Percentiles rank a stretch among this genome's conserved stretches.
Conservation (phyloP, 2,329 filamentous ascomycete species). For the Cryphonectria naterciae region DNA sequence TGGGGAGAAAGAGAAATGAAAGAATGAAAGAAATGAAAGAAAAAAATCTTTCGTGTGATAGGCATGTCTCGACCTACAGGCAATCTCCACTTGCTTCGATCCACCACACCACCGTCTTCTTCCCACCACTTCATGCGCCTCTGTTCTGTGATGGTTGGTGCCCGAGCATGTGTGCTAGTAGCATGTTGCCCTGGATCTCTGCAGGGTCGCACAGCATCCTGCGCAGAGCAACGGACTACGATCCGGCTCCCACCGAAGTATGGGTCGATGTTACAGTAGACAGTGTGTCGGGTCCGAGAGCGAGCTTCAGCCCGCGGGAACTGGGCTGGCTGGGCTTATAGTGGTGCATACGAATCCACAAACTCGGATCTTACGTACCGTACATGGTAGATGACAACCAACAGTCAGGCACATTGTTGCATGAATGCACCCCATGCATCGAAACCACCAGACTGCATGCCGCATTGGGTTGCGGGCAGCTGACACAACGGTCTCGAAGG, state of each 20-base stretch:
- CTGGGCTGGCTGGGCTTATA: not conserved
- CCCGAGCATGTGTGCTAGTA: not conserved
- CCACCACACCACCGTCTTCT: not conserved
- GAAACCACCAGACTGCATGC: not conserved
- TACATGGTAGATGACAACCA: not conserved
- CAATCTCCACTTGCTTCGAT: not conserved
- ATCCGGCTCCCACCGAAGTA: not conserved
- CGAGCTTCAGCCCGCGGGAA: not conserved
- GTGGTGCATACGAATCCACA: not conserved
- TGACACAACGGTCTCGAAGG: not conserved
- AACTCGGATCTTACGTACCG: not conserved
- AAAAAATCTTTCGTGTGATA: not conserved
- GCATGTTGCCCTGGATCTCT: not conserved
- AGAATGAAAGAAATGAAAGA: not conserved
- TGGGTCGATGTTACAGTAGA: slow-evolving; percentile 4
- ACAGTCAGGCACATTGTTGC: not conserved
- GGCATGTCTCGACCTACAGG: not conserved
- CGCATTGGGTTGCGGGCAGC: not conserved
- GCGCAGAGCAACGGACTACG: not conserved
- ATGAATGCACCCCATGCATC: not conserved
- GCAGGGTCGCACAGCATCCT: not conserved
- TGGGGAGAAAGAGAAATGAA: not conserved
- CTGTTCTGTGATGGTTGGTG: not conserved
- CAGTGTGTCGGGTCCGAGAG: not conserved
- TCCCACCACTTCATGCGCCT: not conserved